Evolutionary conservation across 169 alveolate species (phyloP).

Genomic region (Babesia sp.): DNA sequence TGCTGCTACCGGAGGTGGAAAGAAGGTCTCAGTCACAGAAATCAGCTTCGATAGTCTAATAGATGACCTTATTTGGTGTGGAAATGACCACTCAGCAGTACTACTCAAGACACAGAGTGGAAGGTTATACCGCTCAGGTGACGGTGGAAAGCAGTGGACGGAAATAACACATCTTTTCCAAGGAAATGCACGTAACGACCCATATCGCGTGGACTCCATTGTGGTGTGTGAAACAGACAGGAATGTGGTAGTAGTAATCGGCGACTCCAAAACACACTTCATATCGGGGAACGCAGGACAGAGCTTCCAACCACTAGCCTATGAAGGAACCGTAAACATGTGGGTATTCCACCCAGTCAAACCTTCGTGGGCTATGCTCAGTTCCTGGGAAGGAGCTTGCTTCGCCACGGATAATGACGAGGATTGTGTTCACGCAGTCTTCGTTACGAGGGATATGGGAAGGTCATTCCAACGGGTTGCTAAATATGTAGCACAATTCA

Average conservation of each 20-base stretch:
- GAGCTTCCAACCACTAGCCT: slow-evolving; percentile 75
- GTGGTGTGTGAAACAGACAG: slow-evolving; percentile 78
- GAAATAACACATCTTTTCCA: slow-evolving; percentile 76
- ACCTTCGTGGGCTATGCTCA: slow-evolving; percentile 82
- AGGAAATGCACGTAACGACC: slow-evolving; percentile 47
- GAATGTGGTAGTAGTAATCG: slow-evolving; percentile 77
- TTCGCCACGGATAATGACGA: slow-evolving; percentile 65
- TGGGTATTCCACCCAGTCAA: slow-evolving; percentile 82
- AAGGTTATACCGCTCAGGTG: slow-evolving; percentile 78
- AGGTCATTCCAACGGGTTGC: slow-evolving; percentile 77
- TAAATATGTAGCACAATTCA: slow-evolving; percentile 88
- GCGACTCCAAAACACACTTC: slow-evolving; percentile 74
- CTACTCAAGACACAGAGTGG: slow-evolving; percentile 82
- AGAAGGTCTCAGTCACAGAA: slow-evolving; percentile 86
- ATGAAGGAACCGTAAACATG: slow-evolving; percentile 76
- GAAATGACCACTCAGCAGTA: slow-evolving; percentile 78
- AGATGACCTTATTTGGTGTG: slow-evolving; percentile 85
- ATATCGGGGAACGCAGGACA: slow-evolving; percentile 76
- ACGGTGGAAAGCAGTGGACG: slow-evolving; percentile 85
- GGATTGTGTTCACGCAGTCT: slow-evolving; percentile 87
- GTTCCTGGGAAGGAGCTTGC: slow-evolving; percentile 87
- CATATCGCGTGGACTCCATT: slow-evolving; percentile 70
- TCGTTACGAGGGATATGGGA: slow-evolving; percentile 86
- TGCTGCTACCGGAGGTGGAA: slow-evolving; percentile 59
- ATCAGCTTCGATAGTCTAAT: slow-evolving; percentile 82